Percentiles rank a stretch among this genome's conserved stretches.
phyloP scores from a whole-genome alignment of 2,329 filamentous ascomycete species.

The Trichoderma koningii region DNA sequence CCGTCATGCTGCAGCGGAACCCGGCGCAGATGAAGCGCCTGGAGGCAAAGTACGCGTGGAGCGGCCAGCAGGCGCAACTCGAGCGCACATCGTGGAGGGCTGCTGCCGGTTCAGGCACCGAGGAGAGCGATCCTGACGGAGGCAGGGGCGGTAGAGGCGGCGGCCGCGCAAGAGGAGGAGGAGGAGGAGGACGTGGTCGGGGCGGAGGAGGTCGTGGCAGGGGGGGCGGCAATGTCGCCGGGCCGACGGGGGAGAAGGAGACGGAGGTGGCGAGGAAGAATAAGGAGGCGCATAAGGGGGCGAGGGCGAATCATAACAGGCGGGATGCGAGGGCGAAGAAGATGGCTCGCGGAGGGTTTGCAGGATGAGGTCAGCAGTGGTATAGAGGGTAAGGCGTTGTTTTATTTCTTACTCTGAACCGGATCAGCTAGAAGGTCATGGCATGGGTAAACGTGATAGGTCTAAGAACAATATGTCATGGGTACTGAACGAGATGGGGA shows the following conservation, averaged over 20 bases:
- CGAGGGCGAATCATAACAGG: conserved; percentile 82
- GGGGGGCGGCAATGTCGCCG: conserved; percentile 61
- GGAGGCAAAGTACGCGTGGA: conserved; percentile 69
- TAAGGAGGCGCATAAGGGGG: conserved; percentile 82
- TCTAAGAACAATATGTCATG: no score
- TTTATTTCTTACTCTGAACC: background rate
- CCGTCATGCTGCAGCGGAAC: conserved; percentile 77
- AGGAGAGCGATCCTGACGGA: conserved; percentile 56
- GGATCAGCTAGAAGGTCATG: no score
- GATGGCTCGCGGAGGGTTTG: conserved; percentile 57
- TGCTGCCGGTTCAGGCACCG: conserved; percentile 56
- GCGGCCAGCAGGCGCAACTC: conserved; percentile 66
- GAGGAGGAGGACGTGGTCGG: conserved; percentile 35
- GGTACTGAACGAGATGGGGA: no score
- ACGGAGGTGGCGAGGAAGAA: conserved; percentile 70
- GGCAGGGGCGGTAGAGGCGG: conserved; percentile 50
- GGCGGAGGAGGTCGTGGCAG: conserved; percentile 50
- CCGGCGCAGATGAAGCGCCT: conserved; percentile 67
- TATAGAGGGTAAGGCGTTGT: background rate
- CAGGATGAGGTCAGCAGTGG: conserved; percentile 39
- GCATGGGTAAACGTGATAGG: no score
- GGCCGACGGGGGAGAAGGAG: conserved; percentile 67
- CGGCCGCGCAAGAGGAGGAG: conserved; percentile 46
- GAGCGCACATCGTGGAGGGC: conserved; percentile 66
- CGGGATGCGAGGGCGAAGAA: conserved; percentile 69